Conservation (phyloP, 768 basidiomycete genomes). For the Dioszegia aurantiaca region DNA sequence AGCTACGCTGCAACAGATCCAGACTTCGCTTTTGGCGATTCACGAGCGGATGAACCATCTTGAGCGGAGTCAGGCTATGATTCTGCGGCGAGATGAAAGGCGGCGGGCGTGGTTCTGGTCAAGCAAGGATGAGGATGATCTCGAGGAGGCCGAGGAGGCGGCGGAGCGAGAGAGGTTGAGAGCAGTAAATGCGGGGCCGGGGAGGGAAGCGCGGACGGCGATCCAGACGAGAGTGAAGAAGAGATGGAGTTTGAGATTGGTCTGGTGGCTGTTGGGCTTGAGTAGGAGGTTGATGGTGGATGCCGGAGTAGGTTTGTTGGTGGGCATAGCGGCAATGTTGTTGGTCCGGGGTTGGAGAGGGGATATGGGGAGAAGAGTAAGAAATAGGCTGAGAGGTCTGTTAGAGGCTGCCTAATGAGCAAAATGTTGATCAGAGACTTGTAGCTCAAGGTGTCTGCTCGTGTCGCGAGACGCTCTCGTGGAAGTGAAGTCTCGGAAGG, state of each 20-base stretch:
- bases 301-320: constrained; percentile 30
- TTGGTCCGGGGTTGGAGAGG: constrained; percentile 29
- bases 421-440: not conserved
- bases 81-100: constrained; percentile 31
- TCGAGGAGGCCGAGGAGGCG: constrained; percentile 35
- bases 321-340: constrained; percentile 29
- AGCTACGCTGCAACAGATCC: constrained; percentile 42
- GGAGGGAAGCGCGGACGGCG: constrained; percentile 8
- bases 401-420: not conserved
- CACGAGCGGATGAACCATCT: constrained; percentile 43
- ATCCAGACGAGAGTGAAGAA: constrained; percentile 11
- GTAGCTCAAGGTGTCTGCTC: too few species aligned
- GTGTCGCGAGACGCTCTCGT: too few species aligned
- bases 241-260: constrained; percentile 23
- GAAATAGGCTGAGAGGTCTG: constrained; percentile 20
- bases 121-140: constrained; percentile 31
- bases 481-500: too few species aligned
- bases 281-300: constrained; percentile 40
- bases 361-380: constrained; percentile 24
- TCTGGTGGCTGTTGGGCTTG: constrained; percentile 32
- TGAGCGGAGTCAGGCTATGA: constrained; percentile 40
- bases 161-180: constrained; percentile 13
- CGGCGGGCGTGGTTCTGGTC: constrained; percentile 33
- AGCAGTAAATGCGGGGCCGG: not conserved
- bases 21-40: constrained; percentile 44